A percentile compares a stretch with the other conserved stretches of the same genome.
Conservation (phyloP, 306 rosid genomes). For the Casuarina glauca region DNA sequence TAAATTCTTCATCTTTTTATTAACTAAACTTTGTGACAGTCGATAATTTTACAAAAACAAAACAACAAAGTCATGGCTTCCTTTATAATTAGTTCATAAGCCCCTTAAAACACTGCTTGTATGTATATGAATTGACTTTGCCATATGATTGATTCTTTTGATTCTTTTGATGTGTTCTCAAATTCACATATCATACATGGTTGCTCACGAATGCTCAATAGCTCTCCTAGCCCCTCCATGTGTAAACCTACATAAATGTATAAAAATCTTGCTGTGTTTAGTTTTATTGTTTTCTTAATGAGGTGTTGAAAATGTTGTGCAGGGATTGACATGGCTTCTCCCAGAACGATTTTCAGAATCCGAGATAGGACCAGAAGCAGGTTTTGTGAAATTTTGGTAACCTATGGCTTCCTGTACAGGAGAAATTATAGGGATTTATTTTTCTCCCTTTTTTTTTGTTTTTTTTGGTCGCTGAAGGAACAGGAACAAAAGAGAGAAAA, state of each 20-base stretch:
- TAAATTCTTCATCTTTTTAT: too few species aligned
- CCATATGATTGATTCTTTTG: neutral
- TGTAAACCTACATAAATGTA: slow-evolving; percentile 4
- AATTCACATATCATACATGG: neutral
- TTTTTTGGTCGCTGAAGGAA: slow-evolving; percentile 2
- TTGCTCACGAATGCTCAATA: neutral
- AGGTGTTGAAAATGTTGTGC: slow-evolving; percentile 39
- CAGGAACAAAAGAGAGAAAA: slow-evolving; percentile 7
- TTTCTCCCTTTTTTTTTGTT: neutral
- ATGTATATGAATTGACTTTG: neutral
- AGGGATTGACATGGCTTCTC: slow-evolving; percentile 98
- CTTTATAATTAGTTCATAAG: neutral
- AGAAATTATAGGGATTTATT: slow-evolving; percentile 18
- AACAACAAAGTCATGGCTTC: neutral
- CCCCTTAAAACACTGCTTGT: neutral
- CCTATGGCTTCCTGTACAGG: slow-evolving; percentile 59
- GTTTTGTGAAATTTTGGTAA: slow-evolving; percentile 93
- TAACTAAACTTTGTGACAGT: too few species aligned
- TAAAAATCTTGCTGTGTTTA: neutral
- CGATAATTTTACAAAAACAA: too few species aligned
- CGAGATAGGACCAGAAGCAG: slow-evolving; percentile 99
- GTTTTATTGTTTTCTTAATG: slow-evolving; percentile 28
- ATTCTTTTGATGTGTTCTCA: slow-evolving; percentile 2
- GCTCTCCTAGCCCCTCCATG: neutral
- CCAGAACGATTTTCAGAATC: slow-evolving; percentile 93